These are phyloP conservation scores for Raffaelea albimanens DNA, from an alignment of 2,329 filamentous ascomycete genomes.

Conservation along the genomic window DNA sequence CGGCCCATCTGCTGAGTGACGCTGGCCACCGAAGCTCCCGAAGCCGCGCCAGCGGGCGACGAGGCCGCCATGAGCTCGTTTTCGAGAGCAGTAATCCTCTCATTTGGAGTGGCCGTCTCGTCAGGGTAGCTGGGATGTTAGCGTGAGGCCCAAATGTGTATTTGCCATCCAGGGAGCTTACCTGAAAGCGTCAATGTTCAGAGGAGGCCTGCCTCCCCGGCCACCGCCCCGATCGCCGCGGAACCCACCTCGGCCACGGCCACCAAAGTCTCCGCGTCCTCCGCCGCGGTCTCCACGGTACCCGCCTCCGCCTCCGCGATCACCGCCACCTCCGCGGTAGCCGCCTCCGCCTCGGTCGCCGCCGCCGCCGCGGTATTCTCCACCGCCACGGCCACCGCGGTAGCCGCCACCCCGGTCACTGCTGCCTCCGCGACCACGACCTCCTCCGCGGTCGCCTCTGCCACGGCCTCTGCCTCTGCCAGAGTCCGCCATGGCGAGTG, in stretches of 20 bases:
- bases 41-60: neutral
- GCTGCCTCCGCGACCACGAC: conserved; percentile 17
- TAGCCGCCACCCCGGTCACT: conserved; percentile 12
- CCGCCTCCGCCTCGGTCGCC: conserved; percentile 4
- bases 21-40: neutral
- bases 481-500: neutral
- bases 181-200: conserved; percentile 18
- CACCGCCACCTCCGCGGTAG: neutral
- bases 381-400: conserved; percentile 12
- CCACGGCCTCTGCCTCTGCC: conserved; percentile 13
- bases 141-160: neutral
- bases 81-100: conserved; percentile 17
- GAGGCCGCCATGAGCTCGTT: conserved; percentile 11
- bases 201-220: conserved; percentile 16
- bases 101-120: conserved; percentile 15
- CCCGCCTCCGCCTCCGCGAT: conserved; percentile 2
- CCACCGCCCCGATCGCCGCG: conserved; percentile 11
- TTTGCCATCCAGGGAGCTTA: no score
- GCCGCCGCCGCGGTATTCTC: conserved; percentile 2
- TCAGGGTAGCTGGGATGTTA: conserved; percentile 5
- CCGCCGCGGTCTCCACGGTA: conserved; percentile 2
- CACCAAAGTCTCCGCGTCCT: neutral
- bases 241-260: neutral
- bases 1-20: neutral
- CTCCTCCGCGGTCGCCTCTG: conserved; percentile 9